These are phyloP conservation scores for Quillaja saponaria DNA, from an alignment of 306 rosid genomes.

Conservation along the genomic window DNA sequence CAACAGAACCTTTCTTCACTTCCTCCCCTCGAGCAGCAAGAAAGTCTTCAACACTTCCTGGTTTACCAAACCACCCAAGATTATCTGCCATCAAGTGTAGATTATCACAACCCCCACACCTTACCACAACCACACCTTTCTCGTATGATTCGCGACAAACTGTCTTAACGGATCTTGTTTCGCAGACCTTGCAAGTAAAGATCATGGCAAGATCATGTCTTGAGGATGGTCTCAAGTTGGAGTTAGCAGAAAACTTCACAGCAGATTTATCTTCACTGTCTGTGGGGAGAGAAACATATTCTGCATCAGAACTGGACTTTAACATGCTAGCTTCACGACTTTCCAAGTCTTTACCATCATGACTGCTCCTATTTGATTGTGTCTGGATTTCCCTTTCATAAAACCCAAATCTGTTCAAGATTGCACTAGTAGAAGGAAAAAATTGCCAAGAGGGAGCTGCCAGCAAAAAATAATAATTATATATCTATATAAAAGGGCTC, in stretches of 20 bases:
- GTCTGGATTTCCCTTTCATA: constrained; percentile 41
- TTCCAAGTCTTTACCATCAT: constrained; percentile 39
- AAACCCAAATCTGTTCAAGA: constrained; percentile 40
- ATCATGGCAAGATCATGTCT: constrained; percentile 93
- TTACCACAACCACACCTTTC: constrained; percentile 84
- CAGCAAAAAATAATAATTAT: constrained; percentile 25
- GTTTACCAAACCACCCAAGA: constrained; percentile 90
- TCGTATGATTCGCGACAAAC: constrained; percentile 76
- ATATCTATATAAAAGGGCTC: too few species aligned
- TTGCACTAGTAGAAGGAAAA: constrained; percentile 38
- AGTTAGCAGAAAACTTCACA: constrained; percentile 45
- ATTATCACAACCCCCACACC: constrained; percentile 79
- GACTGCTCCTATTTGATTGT: constrained; percentile 36
- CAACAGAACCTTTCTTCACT: constrained; percentile 63
- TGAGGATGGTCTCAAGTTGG: constrained; percentile 65
- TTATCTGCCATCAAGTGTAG: constrained; percentile 81
- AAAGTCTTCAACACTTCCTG: constrained; percentile 70
- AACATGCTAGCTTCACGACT: constrained; percentile 28
- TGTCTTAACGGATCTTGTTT: constrained; percentile 82
- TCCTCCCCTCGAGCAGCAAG: constrained; percentile 85
- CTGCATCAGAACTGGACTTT: constrained; percentile 26
- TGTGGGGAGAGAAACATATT: constrained; percentile 27
- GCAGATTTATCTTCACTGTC: constrained; percentile 26
- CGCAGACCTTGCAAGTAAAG: constrained; percentile 91
- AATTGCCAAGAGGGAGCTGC: constrained; percentile 53